Evolutionary conservation across 1,139 yeast species (phyloP), one percentile per base, ranked within the genome.

Genomic region (Petasospora fabianii): DNA sequence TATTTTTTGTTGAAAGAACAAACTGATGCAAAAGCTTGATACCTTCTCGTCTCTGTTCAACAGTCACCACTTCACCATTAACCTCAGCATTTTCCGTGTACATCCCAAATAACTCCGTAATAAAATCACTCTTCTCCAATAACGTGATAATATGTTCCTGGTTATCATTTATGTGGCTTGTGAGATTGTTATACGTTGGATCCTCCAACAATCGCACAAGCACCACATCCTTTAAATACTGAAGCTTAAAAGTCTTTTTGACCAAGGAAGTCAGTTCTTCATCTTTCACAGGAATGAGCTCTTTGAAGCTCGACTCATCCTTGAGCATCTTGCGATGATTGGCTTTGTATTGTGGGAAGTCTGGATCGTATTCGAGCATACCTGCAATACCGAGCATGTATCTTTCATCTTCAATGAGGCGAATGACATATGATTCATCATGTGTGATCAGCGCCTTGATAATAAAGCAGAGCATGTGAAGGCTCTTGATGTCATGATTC

Each of bases 321-420:
- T 62, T 57, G 24, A 87, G 61, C 54, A 76, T 80, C 15, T 74
- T 77, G 34, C 97, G 68, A 62, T 86, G 87, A 50, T 84, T 81
- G 2, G 96, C 87, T 60, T 86, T 88, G 48, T 73, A 69, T 17
- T 70, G 70, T 0, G 96, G 95, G 53, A 73, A 85, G 41, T 84
- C 95, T 0, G 94, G 84, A 57, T 90, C 97, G 60, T 90, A 92
- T 59, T 92, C 98, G 35, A 92, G 64, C n/a, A 87, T 83, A 0
- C 96, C 95, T 9, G 83, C 74, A 6, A 85, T 64, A 1, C 85
- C 84, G 51, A 72, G 54, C 26, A 86, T 71, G 40, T 74, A 68
- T 4, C 71, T 73, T 48, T 84, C 92, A 13, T 74, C 72, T 3
- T 86, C 64, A 39, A 90, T 70, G 32, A 73, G 66, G 43, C 87